Evolutionary conservation across 495 filamentous ascomycete species (phyloP), one percentile per base, ranked within the genome.

Genomic region (Aspergillus campestris): DNA sequence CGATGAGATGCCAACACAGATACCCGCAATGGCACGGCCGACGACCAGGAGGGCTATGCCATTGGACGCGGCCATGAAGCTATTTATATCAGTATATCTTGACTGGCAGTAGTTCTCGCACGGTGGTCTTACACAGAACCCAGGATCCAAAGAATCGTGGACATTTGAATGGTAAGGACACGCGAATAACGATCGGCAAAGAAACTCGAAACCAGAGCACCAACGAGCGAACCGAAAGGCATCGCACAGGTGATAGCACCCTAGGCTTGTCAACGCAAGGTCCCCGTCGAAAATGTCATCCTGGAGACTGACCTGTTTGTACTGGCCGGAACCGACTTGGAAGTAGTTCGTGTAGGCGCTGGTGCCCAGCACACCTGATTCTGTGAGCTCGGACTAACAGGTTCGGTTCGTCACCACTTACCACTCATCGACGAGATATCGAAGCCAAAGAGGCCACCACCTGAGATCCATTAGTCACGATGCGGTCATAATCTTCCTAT

Each of bases 1-100:
- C 2, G 83, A 85, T 15, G 77, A 70, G 51, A 87, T 87, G 46
- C 86, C 86, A 44, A 89, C 77, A 48, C 79, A 82, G 31, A 87
- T 52, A 34, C 85, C 86, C 43, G 76, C 74, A 14, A 89, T 71
- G 38, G 83, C 73, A 49, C 86, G 77, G 10, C 83, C 86, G 29
- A 71, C 72, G 8, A 84, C 74, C 13, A 90, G 72, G 67, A 84
- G 42, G 8, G 48, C 75, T 34, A 66, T 69, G 31, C 84, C 63
- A 44, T 77, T 78, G 31, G 78, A 65, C 0, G 79, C 60, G n/a
- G 76, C 42, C 35, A 38, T 32, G 27, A 55, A 49, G 18, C 47
- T 54, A 28, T 1, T 6, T 6, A 10, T 0, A 32, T 47, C 12
- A 49, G 47, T 18, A 10, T 2, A 29, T 8, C 7, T 3, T 1